Evolutionary conservation across 106 monocot species (phyloP).

Genomic region (Chionographis japonica): DNA sequence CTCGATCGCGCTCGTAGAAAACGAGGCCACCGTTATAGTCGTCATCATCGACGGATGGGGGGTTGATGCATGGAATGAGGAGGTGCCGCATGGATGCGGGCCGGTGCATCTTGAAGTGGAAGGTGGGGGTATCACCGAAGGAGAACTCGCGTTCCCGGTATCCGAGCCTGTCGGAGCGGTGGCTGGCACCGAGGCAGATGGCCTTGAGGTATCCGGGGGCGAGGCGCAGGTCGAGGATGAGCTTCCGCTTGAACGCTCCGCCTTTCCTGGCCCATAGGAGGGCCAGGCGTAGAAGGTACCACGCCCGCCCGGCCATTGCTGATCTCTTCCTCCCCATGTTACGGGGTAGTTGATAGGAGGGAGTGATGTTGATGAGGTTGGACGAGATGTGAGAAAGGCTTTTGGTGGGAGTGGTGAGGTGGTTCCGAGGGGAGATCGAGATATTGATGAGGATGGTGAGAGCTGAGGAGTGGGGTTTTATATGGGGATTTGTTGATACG

Average conservation of each 20-base stretch:
- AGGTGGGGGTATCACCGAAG: slow-evolving; percentile 58
- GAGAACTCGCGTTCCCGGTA: slow-evolving; percentile 47
- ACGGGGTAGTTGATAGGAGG: too few relatives aligned
- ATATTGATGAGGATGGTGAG: too few relatives aligned
- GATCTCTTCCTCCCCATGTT: slow-evolving; percentile 12
- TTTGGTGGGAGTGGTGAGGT: too few relatives aligned
- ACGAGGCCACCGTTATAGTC: slow-evolving; percentile 10
- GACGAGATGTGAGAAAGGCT: too few relatives aligned
- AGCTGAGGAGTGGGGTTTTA: too few relatives aligned
- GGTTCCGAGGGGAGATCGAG: too few relatives aligned
- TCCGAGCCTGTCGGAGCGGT: background rate
- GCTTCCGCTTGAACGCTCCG: background rate
- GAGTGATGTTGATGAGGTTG: too few relatives aligned
- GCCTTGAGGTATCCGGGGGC: background rate
- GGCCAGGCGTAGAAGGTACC: slow-evolving; percentile 11
- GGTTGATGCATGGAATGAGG: slow-evolving; percentile 42
- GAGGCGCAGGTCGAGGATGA: background rate
- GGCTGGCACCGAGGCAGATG: background rate
- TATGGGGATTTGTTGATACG: too few relatives aligned
- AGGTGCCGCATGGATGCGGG: slow-evolving; percentile 23
- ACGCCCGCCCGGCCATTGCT: slow-evolving; percentile 1
- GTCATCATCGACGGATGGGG: slow-evolving; percentile 5
- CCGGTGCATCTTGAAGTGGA: slow-evolving; percentile 36
- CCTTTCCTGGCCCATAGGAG: slow-evolving; percentile 25
- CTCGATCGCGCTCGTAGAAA: slow-evolving; percentile 2